phyloP scores from a whole-genome alignment of 768 basidiomycete species.

The Psilocybe cyanescens region DNA sequence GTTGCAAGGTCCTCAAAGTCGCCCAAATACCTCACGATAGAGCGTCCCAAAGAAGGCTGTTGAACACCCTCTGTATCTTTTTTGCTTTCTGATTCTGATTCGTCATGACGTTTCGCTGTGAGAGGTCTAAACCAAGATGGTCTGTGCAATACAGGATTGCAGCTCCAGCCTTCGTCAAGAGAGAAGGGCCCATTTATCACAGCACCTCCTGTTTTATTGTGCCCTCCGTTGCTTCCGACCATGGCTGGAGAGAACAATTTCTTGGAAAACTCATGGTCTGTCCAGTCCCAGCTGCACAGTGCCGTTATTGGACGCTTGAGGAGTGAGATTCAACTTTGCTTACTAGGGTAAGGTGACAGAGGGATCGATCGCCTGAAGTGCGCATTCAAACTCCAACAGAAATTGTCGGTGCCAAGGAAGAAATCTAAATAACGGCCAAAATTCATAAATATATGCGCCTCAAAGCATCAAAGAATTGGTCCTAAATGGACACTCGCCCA shows the following conservation, averaged over 20 bases:
- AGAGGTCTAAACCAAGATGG: conserved; percentile 6
- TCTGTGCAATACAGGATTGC: conserved; percentile 5
- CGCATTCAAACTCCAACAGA: conserved; percentile 14
- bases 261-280: conserved; percentile 11
- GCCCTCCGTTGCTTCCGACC: conserved; percentile 14
- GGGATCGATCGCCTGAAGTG: conserved; percentile 12
- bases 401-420: conserved; percentile 17
- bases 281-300: conserved; percentile 14
- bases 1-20: conserved; percentile 14
- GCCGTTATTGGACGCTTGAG: too few relatives aligned
- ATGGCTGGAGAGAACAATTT: conserved; percentile 9
- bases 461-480: background rate
- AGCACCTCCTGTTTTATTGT: conserved; percentile 11
- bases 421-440: background rate
- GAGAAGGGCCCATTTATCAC: conserved; percentile 13
- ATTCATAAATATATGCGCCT: conserved; percentile 11
- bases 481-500: conserved; percentile 1
- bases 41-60: conserved; percentile 12
- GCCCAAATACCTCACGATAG: conserved; percentile 14
- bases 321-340: background rate
- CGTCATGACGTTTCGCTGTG: background rate
- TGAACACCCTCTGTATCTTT: background rate
- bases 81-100: background rate
- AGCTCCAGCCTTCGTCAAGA: conserved; percentile 11
- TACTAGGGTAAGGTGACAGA: conserved; percentile 17